phyloP scores from a whole-genome alignment of 73 alveolate species.

The Stentor roeselii region DNA sequence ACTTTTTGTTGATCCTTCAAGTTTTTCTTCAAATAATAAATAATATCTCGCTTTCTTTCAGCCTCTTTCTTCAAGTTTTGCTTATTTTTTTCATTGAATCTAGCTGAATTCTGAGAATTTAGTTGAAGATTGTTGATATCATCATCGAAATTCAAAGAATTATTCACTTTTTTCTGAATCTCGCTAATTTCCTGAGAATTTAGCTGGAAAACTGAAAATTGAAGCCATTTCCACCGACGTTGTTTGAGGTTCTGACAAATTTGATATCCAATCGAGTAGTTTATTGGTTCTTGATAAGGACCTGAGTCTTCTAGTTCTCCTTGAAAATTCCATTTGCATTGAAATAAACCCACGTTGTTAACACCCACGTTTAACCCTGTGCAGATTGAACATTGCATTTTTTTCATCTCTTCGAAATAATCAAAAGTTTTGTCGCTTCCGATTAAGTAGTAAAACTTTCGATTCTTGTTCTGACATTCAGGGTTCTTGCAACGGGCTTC shows the following conservation, averaged over 20 bases:
- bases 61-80: neutral
- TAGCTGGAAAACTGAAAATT: neutral
- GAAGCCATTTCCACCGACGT: neutral
- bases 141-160: neutral
- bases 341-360: neutral
- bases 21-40: neutral
- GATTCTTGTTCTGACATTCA: neutral
- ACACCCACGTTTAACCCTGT: neutral
- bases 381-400: neutral
- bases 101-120: neutral
- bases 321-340: neutral
- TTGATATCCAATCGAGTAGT: neutral
- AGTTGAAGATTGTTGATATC: neutral
- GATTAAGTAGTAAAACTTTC: neutral
- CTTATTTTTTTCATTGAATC: neutral
- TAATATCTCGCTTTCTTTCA: neutral
- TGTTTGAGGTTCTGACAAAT: neutral
- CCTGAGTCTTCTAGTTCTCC: conserved; percentile 1
- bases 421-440: neutral
- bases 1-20: neutral
- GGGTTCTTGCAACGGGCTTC: neutral
- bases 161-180: too few species aligned
- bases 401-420: neutral
- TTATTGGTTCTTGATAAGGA: neutral
- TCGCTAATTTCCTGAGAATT: neutral